Evolutionary conservation across 208 protist genomes (phyloP).

Genomic region (Vickermania spadyakhi): DNA sequence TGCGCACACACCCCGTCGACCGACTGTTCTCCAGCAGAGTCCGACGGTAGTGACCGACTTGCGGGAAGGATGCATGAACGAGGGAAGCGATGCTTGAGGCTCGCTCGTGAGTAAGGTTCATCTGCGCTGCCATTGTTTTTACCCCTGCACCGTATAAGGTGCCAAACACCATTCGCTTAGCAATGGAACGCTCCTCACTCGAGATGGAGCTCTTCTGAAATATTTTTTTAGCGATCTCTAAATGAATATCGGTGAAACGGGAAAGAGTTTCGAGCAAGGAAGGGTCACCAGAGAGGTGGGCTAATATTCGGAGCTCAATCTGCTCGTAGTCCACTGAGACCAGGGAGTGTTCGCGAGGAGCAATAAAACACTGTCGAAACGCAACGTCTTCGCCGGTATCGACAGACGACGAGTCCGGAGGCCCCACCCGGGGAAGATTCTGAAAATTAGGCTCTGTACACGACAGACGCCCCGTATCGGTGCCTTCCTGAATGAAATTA

Average conservation of each 20-base stretch:
- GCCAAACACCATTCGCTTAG: constrained; percentile 85
- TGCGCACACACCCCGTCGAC: constrained; percentile 66
- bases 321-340: constrained; percentile 87
- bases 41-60: constrained; percentile 51
- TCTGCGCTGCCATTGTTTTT: constrained; percentile 55
- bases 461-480: constrained; percentile 84
- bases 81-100: constrained; percentile 43
- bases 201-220: constrained; percentile 64
- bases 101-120: constrained; percentile 50
- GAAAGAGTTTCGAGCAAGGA: constrained; percentile 53
- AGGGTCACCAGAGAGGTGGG: constrained; percentile 69
- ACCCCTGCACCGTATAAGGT: constrained; percentile 78
- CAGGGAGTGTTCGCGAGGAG: constrained; percentile 38
- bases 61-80: constrained; percentile 52
- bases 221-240: constrained; percentile 55
- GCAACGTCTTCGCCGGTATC: constrained; percentile 18
- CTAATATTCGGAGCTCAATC: constrained; percentile 87
- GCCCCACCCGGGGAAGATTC: constrained; percentile 57
- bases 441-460: constrained; percentile 88
- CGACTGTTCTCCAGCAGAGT: constrained; percentile 57
- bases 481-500: constrained; percentile 83
- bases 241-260: constrained; percentile 69
- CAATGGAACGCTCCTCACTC: constrained; percentile 52
- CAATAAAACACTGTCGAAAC: constrained; percentile 75
- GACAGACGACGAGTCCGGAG: neutral